A percentile compares a stretch with the other conserved stretches of the same genome.
phyloP scores from a whole-genome alignment of 345 rosid species.

The Combretum micranthum region DNA sequence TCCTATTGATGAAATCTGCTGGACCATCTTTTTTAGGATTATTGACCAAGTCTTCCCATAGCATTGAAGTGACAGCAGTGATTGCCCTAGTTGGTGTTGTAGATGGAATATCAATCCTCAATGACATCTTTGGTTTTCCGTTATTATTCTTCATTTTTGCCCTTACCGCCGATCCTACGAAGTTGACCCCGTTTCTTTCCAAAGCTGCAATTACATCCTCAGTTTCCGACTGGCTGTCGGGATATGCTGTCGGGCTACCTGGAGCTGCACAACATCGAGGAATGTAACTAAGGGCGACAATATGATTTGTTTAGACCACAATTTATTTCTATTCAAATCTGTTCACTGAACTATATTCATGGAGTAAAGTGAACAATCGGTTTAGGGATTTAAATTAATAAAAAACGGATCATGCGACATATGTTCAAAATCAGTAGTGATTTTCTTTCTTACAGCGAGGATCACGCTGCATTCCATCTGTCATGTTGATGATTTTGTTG shows the following conservation, averaged over 20 bases:
- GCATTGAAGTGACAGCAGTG: constrained; percentile 51
- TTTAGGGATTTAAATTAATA: no score
- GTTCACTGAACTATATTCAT: no score
- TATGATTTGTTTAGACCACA: no score
- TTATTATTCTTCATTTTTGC: constrained; percentile 35
- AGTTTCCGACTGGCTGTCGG: constrained; percentile 17
- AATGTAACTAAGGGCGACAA: no score
- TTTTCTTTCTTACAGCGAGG: no score
- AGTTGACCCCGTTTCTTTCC: constrained; percentile 70
- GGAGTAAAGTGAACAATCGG: no score
- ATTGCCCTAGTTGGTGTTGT: constrained; percentile 53
- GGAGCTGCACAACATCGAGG: background rate
- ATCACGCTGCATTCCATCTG: no score
- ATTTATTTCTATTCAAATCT: no score
- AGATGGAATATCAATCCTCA: constrained; percentile 75
- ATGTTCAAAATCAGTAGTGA: no score
- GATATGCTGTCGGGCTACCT: constrained; percentile 29
- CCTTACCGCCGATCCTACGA: constrained; percentile 56
- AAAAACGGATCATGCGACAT: no score
- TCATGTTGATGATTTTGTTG: no score
- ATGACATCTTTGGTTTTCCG: constrained; percentile 66
- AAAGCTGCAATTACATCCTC: constrained; percentile 66
- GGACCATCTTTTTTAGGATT: constrained; percentile 54
- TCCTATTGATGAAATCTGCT: constrained; percentile 49
- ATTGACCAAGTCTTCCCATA: constrained; percentile 89